Conservation (phyloP, 2,329 filamentous ascomycete genomes). For the Fonsecaea multimorphosa region DNA sequence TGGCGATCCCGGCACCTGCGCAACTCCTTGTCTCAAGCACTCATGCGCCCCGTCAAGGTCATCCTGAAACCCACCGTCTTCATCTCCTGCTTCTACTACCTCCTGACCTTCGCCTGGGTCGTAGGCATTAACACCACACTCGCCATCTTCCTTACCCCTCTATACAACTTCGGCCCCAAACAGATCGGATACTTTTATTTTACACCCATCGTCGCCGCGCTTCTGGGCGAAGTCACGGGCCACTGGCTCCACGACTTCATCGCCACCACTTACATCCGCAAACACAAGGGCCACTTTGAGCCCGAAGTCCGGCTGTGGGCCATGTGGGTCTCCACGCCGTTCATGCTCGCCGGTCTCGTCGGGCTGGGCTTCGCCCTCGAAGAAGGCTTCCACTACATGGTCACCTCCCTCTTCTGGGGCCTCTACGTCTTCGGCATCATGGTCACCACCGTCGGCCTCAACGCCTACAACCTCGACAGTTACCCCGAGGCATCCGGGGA, state of each 20-base stretch:
- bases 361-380: slow-evolving; percentile 61
- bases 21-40: slow-evolving; percentile 46
- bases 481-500: slow-evolving; percentile 64
- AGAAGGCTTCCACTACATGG: slow-evolving; percentile 60
- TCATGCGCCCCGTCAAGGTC: slow-evolving; percentile 47
- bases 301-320: slow-evolving; percentile 62
- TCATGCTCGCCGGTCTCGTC: slow-evolving; percentile 59
- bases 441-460: slow-evolving; percentile 53
- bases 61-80: slow-evolving; percentile 50
- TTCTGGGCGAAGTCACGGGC: slow-evolving; percentile 61
- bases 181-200: slow-evolving; percentile 65
- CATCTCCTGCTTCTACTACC: slow-evolving; percentile 47
- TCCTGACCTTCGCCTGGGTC: slow-evolving; percentile 51
- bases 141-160: slow-evolving; percentile 57
- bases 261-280: slow-evolving; percentile 53
- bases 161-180: slow-evolving; percentile 59
- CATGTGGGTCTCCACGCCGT: slow-evolving; percentile 55
- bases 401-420: slow-evolving; percentile 58
- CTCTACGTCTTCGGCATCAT: slow-evolving; percentile 53
- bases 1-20: slow-evolving; percentile 38
- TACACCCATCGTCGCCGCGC: slow-evolving; percentile 60
- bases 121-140: slow-evolving; percentile 63
- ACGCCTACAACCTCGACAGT: slow-evolving; percentile 60
- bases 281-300: slow-evolving; percentile 60
- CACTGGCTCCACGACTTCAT: slow-evolving; percentile 64